A percentile compares a stretch with the other conserved stretches of the same genome.
These are phyloP conservation scores for Murraya koenigii DNA, from an alignment of 345 rosid genomes.

Conservation along the genomic window DNA sequence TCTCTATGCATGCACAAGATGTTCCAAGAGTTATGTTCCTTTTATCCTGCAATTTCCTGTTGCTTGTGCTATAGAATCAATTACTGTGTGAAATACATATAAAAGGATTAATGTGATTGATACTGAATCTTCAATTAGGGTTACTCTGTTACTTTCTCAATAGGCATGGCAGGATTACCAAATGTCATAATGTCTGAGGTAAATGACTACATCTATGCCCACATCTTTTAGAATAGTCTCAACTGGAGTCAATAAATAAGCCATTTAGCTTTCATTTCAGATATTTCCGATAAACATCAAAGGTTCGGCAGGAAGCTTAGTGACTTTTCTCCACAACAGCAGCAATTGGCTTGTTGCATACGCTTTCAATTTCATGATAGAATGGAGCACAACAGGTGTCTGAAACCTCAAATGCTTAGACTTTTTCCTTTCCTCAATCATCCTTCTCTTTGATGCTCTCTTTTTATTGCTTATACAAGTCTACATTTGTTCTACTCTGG, in stretches of 20 bases:
- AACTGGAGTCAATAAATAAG: neutral
- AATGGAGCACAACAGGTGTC: constrained; percentile 48
- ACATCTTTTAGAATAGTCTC: neutral
- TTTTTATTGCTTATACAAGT: neutral
- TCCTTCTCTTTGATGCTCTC: neutral
- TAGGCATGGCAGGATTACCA: constrained; percentile 25
- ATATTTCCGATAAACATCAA: constrained; percentile 54
- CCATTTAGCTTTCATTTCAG: constrained; percentile 22
- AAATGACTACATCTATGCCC: neutral
- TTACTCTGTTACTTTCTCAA: neutral
- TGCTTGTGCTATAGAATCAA: neutral
- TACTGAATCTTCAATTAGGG: constrained; percentile 8
- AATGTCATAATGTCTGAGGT: constrained; percentile 28
- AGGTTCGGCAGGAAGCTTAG: constrained; percentile 56
- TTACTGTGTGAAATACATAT: too few species aligned
- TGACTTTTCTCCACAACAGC: constrained; percentile 40
- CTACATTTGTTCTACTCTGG: neutral
- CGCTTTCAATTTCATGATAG: constrained; percentile 48
- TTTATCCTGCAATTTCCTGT: too few species aligned
- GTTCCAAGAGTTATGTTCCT: too few species aligned
- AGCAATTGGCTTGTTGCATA: constrained; percentile 43
- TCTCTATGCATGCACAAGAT: too few species aligned
- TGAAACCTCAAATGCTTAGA: neutral
- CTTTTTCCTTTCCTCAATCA: neutral
- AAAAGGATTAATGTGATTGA: neutral